These are phyloP conservation scores for Pseudopithomyces chartarum DNA, from an alignment of 2,329 filamentous ascomycete species.

Conservation along the genomic window DNA sequence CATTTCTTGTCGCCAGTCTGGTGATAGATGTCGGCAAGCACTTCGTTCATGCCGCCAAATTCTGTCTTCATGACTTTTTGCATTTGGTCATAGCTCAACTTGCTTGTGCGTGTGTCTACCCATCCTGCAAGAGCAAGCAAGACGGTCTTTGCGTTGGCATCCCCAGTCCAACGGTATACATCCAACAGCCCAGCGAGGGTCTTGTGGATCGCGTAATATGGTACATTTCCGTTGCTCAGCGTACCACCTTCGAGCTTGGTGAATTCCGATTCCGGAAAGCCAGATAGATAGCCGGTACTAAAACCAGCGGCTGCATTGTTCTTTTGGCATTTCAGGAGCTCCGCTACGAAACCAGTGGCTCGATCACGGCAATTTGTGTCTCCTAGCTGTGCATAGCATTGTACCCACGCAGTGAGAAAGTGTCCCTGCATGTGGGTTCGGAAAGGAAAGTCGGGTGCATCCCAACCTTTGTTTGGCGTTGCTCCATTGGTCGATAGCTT, in stretches of 20 bases:
- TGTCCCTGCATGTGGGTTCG: slow-evolving; percentile 59
- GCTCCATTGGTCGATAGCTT: slow-evolving; percentile 55
- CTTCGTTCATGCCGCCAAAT: slow-evolving; percentile 61
- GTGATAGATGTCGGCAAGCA: slow-evolving; percentile 55
- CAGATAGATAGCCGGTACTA: slow-evolving; percentile 54
- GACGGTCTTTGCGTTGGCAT: slow-evolving; percentile 50
- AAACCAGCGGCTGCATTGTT: slow-evolving; percentile 56
- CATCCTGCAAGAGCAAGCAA: slow-evolving; percentile 53
- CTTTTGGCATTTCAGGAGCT: slow-evolving; percentile 57
- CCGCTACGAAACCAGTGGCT: slow-evolving; percentile 53
- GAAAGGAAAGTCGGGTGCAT: slow-evolving; percentile 60
- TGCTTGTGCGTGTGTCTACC: slow-evolving; percentile 55
- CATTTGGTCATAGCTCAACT: slow-evolving; percentile 53
- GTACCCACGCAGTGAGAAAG: slow-evolving; percentile 56
- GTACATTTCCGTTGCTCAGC: slow-evolving; percentile 57
- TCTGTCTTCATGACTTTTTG: slow-evolving; percentile 56
- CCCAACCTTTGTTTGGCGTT: slow-evolving; percentile 57
- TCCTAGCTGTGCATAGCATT: slow-evolving; percentile 53
- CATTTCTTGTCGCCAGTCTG: slow-evolving; percentile 54
- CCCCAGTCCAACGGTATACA: slow-evolving; percentile 53
- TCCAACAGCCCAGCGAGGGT: slow-evolving; percentile 59
- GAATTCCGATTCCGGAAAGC: slow-evolving; percentile 60
- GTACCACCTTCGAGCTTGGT: slow-evolving; percentile 50
- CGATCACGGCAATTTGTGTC: slow-evolving; percentile 53
- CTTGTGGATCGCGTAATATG: slow-evolving; percentile 62